These are phyloP conservation scores for Ilex paraguariensis DNA, from an alignment of 305 asterid species.

Conservation along the genomic window DNA sequence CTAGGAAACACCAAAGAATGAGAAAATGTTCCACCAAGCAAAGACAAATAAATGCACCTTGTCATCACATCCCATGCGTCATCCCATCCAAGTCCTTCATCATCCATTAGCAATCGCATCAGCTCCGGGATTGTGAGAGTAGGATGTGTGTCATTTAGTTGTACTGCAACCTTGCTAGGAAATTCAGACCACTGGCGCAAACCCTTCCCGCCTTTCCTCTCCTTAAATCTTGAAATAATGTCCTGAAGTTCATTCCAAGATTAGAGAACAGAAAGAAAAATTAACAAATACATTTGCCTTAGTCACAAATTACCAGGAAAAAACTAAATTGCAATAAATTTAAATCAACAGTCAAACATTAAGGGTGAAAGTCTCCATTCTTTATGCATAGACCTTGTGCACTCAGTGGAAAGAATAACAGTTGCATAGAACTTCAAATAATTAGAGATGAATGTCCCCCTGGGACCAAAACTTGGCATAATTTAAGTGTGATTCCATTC, in stretches of 20 bases:
- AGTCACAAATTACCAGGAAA: too few relatives aligned
- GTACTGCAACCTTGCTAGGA: constrained; percentile 93
- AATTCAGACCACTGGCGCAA: constrained; percentile 72
- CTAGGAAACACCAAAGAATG: background rate
- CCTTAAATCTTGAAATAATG: constrained; percentile 86
- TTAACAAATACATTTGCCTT: background rate
- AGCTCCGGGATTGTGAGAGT: constrained; percentile 98
- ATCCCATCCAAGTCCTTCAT: constrained; percentile 97
- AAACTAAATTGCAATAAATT: constrained; percentile 2
- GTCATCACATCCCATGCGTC: constrained; percentile 94
- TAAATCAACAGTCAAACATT: background rate
- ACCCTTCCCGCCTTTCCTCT: constrained; percentile 51
- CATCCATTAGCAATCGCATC: constrained; percentile 95
- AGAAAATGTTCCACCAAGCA: constrained; percentile 10
- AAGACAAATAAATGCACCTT: constrained; percentile 41
- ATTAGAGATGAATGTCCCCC: too few relatives aligned
- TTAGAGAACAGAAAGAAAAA: constrained; percentile 13
- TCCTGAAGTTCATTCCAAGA: constrained; percentile 52
- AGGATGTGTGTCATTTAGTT: constrained; percentile 98
- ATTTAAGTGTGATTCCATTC: too few relatives aligned
- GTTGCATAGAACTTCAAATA: too few relatives aligned
- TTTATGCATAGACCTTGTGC: too few relatives aligned
- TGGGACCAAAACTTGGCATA: too few relatives aligned
- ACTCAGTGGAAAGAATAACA: too few relatives aligned
- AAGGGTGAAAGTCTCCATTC: too few relatives aligned